phyloP scores from a whole-genome alignment of 768 basidiomycete genomes.

The Agrocybe chaxingu region DNA sequence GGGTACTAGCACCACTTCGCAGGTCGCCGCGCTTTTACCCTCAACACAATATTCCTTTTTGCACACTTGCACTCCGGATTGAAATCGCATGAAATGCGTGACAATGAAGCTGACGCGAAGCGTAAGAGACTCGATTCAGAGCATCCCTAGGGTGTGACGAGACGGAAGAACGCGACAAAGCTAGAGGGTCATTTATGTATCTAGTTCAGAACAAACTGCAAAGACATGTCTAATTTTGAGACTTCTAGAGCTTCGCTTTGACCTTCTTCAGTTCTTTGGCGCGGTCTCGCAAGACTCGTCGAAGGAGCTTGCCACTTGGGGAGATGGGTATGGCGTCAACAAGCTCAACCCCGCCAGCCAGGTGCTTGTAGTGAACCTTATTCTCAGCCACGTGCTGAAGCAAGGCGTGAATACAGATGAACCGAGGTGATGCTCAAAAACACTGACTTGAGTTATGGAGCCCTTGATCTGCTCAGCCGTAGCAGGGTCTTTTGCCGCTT shows the following conservation, averaged over 20 bases:
- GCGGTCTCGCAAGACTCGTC: constrained; percentile 46
- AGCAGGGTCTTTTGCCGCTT: constrained; percentile 24
- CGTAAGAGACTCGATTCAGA: too few relatives aligned
- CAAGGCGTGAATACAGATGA: not conserved
- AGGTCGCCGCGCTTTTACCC: too few relatives aligned
- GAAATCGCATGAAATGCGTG: too few relatives aligned
- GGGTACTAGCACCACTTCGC: too few relatives aligned
- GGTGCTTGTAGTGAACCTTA: constrained; percentile 55
- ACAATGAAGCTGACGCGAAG: too few relatives aligned
- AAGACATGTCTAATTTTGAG: not conserved
- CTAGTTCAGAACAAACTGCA: too few relatives aligned
- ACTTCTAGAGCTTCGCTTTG: constrained; percentile 20
- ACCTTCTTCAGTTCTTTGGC: constrained; percentile 27
- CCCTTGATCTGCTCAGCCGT: constrained; percentile 34
- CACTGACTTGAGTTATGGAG: constrained; percentile 45
- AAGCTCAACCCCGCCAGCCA: constrained; percentile 59
- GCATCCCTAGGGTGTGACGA: too few relatives aligned
- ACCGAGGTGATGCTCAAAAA: not conserved
- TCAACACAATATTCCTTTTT: too few relatives aligned
- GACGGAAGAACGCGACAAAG: too few relatives aligned
- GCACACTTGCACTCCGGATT: too few relatives aligned
- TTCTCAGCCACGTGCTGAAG: constrained; percentile 50
- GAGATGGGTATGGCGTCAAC: constrained; percentile 55
- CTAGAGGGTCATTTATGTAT: too few relatives aligned
- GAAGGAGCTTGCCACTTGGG: constrained; percentile 57